These are phyloP conservation scores for Thymus mandschuricus DNA, from an alignment of 257 asterid species.

Conservation along the genomic window DNA sequence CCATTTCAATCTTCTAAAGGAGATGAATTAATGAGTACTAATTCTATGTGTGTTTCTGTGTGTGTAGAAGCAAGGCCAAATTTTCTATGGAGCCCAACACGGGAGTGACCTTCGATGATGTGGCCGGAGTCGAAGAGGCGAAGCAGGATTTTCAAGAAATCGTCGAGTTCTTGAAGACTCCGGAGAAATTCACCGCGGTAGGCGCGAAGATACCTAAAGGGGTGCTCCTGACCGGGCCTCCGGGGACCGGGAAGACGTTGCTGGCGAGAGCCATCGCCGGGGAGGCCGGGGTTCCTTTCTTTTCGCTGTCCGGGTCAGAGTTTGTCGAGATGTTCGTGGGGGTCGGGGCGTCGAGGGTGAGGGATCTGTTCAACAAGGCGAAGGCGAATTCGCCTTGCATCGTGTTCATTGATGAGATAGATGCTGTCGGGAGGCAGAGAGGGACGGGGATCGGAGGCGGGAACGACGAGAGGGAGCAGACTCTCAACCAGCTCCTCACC, in stretches of 20 bases:
- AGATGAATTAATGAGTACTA: neutral
- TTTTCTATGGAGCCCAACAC: constrained; percentile 78
- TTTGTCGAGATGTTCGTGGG: constrained; percentile 85
- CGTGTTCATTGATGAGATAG: constrained; percentile 71
- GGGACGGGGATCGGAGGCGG: constrained; percentile 89
- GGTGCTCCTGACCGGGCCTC: constrained; percentile 62
- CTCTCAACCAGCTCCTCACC: constrained; percentile 65
- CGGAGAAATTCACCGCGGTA: constrained; percentile 65
- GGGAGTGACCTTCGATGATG: constrained; percentile 69
- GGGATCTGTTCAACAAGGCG: constrained; percentile 70
- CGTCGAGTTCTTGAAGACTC: constrained; percentile 61
- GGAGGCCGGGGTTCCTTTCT: constrained; percentile 75
- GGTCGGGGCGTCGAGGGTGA: constrained; percentile 73
- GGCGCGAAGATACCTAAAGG: constrained; percentile 72
- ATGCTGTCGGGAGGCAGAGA: constrained; percentile 74
- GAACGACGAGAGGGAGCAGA: constrained; percentile 77
- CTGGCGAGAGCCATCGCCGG: constrained; percentile 77
- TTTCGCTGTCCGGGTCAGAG: constrained; percentile 70
- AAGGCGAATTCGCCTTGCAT: constrained; percentile 58
- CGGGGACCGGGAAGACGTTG: constrained; percentile 78
- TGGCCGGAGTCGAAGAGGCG: constrained; percentile 82
- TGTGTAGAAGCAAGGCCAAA: constrained; percentile 65
- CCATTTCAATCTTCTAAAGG: neutral
- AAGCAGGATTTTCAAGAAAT: constrained; percentile 67
- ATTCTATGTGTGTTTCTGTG: neutral